A percentile compares a stretch with the other conserved stretches of the same genome.
Conservation (phyloP, 2,329 filamentous ascomycete species). For the Hypoxylon sp. region DNA sequence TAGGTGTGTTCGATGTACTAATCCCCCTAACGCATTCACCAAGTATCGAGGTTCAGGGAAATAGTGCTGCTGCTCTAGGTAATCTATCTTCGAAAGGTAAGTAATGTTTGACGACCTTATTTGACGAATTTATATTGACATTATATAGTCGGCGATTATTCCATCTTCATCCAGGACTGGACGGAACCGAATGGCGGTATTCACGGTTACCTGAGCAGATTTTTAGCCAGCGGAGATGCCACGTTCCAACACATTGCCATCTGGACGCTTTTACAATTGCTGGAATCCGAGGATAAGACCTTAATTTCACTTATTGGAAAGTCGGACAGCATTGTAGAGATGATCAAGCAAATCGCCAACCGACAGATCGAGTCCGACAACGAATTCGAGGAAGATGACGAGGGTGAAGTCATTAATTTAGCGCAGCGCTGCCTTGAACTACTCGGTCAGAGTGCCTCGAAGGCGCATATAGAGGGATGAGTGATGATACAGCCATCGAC, state of each 20-base stretch:
- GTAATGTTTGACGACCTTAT: constrained; percentile 40
- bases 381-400: constrained; percentile 88
- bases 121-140: constrained; percentile 30
- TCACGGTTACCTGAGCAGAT: constrained; percentile 93
- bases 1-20: constrained; percentile 95
- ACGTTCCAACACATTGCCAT: constrained; percentile 99
- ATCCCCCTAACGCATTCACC: constrained; percentile 95
- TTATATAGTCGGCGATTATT: constrained; percentile 88
- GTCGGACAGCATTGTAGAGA: constrained; percentile 90
- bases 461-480: constrained; percentile 79
- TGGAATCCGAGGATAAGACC: constrained; percentile 93
- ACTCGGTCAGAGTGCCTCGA: constrained; percentile 80
- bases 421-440: constrained; percentile 92
- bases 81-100: constrained; percentile 97
- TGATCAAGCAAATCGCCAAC: constrained; percentile 92
- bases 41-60: constrained; percentile 98
- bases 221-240: constrained; percentile 92
- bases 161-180: constrained; percentile 96
- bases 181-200: constrained; percentile 92
- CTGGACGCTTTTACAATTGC: constrained; percentile 94
- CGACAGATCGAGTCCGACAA: constrained; percentile 90
- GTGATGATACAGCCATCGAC: constrained; percentile 8
- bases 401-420: constrained; percentile 92
- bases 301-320: constrained; percentile 91
- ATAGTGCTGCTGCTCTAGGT: constrained; percentile 94